A percentile compares a stretch with the other conserved stretches of the same genome.
Conservation (phyloP, 2,329 filamentous ascomycete genomes). For the Epichloe sp. region DNA sequence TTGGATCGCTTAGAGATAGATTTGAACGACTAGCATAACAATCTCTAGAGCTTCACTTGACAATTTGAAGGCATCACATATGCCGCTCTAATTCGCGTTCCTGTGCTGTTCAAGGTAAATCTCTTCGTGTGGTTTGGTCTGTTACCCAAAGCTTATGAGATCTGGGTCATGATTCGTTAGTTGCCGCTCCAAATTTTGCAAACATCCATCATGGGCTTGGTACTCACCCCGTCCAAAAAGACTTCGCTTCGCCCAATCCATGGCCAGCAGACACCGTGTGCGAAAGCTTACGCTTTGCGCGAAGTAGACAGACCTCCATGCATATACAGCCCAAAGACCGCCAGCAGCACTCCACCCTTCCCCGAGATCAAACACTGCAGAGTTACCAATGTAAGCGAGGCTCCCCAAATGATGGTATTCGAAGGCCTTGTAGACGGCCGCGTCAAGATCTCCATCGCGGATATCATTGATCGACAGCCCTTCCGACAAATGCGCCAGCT, state of each 20-base stretch:
- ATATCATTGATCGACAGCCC: conserved; percentile 71
- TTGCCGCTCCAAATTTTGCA: not conserved
- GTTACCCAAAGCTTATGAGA: conserved; percentile 36
- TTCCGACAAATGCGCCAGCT: conserved; percentile 63
- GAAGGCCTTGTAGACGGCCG: conserved; percentile 86
- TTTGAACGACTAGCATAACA: too few relatives aligned
- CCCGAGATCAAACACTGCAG: conserved; percentile 82
- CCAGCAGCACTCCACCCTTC: conserved; percentile 67
- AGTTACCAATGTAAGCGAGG: conserved; percentile 91
- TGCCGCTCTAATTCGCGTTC: not conserved
- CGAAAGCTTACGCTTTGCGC: conserved; percentile 90
- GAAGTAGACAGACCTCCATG: conserved; percentile 95
- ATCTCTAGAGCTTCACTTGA: too few relatives aligned
- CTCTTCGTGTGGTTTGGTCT: not conserved
- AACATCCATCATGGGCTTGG: not conserved
- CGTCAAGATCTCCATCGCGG: conserved; percentile 78
- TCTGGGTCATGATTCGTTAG: conserved; percentile 19
- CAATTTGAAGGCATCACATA: not conserved
- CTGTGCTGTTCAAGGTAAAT: not conserved
- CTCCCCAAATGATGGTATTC: conserved; percentile 87
- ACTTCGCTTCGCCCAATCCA: conserved; percentile 98
- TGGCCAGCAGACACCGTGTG: conserved; percentile 76
- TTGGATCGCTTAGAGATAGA: too few relatives aligned
- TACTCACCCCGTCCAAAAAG: conserved; percentile 90
- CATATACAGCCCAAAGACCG: conserved; percentile 83